phyloP scores from a whole-genome alignment of 257 asterid genomes.

The Scutellaria minor region DNA sequence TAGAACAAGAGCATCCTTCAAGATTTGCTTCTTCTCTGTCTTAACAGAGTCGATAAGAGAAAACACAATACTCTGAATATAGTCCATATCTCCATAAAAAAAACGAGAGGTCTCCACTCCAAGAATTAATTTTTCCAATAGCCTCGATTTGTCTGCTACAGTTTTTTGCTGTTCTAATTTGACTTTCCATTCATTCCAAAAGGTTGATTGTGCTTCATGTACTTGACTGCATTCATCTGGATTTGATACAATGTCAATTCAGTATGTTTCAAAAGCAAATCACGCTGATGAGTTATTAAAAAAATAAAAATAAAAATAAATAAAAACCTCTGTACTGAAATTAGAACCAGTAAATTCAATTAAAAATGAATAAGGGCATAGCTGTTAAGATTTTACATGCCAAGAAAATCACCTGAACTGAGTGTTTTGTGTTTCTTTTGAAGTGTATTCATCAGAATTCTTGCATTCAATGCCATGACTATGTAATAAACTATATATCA shows the following conservation, averaged over 20 bases:
- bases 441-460: slow-evolving; percentile 69
- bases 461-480: slow-evolving; percentile 70
- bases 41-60: slow-evolving; percentile 77
- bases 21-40: slow-evolving; percentile 70
- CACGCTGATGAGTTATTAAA: slow-evolving; percentile 2
- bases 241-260: slow-evolving; percentile 34
- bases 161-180: slow-evolving; percentile 87
- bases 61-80: slow-evolving; percentile 66
- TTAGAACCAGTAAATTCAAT: slow-evolving; percentile 28
- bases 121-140: slow-evolving; percentile 86
- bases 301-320: background rate
- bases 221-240: slow-evolving; percentile 77
- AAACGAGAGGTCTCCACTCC: slow-evolving; percentile 87
- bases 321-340: background rate
- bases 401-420: slow-evolving; percentile 65
- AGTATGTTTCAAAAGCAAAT: slow-evolving; percentile 23
- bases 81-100: slow-evolving; percentile 81
- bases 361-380: slow-evolving; percentile 28
- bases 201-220: slow-evolving; percentile 88
- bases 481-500: slow-evolving; percentile 86
- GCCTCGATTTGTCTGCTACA: slow-evolving; percentile 66
- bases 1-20: slow-evolving; percentile 66
- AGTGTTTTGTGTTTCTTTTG: slow-evolving; percentile 68
- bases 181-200: slow-evolving; percentile 97
- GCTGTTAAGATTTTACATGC: slow-evolving; percentile 26